phyloP scores from a whole-genome alignment of 805 yeast species.

The Clavispora santaluciae region DNA sequence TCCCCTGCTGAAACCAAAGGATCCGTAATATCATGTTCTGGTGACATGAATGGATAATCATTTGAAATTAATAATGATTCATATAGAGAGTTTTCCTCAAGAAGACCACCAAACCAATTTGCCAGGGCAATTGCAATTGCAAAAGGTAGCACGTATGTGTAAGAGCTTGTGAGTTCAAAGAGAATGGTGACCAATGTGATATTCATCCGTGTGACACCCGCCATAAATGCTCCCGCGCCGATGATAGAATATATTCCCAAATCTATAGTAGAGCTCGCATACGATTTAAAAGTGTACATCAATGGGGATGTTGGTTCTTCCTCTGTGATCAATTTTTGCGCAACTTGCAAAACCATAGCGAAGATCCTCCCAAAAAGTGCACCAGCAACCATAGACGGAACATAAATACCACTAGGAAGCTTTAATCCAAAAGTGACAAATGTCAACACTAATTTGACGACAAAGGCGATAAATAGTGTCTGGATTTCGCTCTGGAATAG shows the following conservation, averaged over 20 bases:
- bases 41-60: constrained; percentile 51
- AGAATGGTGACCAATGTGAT: constrained; percentile 47
- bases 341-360: constrained; percentile 39
- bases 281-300: not conserved
- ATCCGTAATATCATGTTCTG: constrained; percentile 33
- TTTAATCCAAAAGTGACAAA: constrained; percentile 83
- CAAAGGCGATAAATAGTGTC: constrained; percentile 36
- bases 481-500: constrained; percentile 28
- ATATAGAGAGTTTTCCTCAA: constrained; percentile 49
- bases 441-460: constrained; percentile 47
- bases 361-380: constrained; percentile 67
- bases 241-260: constrained; percentile 51
- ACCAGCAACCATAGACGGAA: constrained; percentile 94
- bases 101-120: constrained; percentile 49
- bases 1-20: constrained; percentile 29
- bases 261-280: constrained; percentile 26
- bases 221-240: constrained; percentile 55
- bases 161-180: constrained; percentile 52
- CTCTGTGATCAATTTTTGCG: constrained; percentile 3
- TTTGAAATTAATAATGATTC: constrained; percentile 43
- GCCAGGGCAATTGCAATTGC: constrained; percentile 53
- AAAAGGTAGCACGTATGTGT: constrained; percentile 53
- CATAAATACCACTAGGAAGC: constrained; percentile 93
- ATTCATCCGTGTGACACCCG: constrained; percentile 53
- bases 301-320: not conserved